Conservation (phyloP, 208 protist species). For the Leishmania martiniquensis region DNA sequence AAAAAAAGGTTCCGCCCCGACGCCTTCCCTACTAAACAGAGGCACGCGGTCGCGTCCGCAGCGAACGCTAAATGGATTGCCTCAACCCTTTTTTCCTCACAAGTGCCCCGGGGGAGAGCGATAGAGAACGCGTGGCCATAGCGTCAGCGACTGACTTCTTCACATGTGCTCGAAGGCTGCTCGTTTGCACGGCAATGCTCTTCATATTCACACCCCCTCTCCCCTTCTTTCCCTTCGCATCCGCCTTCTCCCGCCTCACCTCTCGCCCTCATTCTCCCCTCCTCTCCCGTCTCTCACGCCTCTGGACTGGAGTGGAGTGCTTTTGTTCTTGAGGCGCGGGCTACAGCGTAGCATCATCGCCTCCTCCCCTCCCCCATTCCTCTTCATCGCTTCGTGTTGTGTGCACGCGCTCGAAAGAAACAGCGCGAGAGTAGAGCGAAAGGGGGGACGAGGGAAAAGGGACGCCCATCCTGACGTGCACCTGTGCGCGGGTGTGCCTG, state of each 20-base stretch:
- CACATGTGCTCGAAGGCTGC: background rate
- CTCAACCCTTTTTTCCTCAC: background rate
- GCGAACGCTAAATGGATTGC: background rate
- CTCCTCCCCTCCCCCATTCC: background rate
- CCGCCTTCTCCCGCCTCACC: background rate
- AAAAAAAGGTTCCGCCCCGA: too few relatives aligned
- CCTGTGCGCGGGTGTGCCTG: background rate
- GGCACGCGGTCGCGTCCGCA: background rate
- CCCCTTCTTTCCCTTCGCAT: background rate
- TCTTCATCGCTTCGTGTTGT: background rate
- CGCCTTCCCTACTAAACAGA: background rate
- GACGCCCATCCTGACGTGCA: background rate
- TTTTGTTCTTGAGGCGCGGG: too few relatives aligned
- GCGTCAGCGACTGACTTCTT: background rate
- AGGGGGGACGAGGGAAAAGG: background rate
- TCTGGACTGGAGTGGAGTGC: background rate
- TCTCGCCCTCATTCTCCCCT: background rate
- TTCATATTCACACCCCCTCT: background rate
- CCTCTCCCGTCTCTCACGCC: background rate
- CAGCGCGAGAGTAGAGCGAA: background rate
- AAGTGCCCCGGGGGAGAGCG: background rate
- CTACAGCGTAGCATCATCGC: too few relatives aligned
- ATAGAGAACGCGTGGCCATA: background rate
- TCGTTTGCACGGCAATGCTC: background rate
- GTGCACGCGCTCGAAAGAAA: background rate